Conservation (phyloP, 192 early-diverging fungal genomes). For the Coemansia reversa region DNA sequence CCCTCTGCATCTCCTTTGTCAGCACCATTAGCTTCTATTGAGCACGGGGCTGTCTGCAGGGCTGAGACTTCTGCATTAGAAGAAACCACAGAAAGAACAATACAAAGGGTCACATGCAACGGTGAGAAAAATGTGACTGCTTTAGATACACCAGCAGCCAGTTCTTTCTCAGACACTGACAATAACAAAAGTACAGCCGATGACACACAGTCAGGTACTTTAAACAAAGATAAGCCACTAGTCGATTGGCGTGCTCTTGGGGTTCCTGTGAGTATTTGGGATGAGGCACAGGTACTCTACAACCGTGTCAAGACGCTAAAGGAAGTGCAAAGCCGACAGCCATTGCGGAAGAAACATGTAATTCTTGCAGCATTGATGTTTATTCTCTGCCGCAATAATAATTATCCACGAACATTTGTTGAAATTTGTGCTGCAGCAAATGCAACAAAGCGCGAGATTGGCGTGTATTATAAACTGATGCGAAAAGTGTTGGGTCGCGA, state of each 20-base stretch:
- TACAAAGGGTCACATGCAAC: background rate
- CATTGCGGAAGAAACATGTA: constrained; percentile 60
- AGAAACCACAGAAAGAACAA: background rate
- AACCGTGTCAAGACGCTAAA: constrained; percentile 60
- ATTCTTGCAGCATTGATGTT: constrained; percentile 64
- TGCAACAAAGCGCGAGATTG: constrained; percentile 62
- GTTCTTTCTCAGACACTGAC: background rate
- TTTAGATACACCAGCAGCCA: background rate
- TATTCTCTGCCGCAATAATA: constrained; percentile 60
- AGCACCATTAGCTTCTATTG: background rate
- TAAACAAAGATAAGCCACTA: constrained; percentile 14
- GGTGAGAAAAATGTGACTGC: background rate
- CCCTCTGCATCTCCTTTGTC: background rate
- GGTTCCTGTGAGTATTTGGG: constrained; percentile 38
- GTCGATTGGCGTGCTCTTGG: constrained; percentile 44
- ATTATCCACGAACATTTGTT: constrained; percentile 61
- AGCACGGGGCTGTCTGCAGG: background rate
- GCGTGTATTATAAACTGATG: constrained; percentile 65
- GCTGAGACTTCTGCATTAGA: background rate
- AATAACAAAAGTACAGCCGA: background rate
- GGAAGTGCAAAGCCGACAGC: constrained; percentile 66
- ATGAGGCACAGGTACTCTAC: constrained; percentile 47
- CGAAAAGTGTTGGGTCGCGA: constrained; percentile 53
- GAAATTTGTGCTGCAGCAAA: constrained; percentile 64
- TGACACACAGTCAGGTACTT: background rate